Evolutionary conservation across 257 asterid species (phyloP).

Genomic region (Penstemon eatonii): DNA sequence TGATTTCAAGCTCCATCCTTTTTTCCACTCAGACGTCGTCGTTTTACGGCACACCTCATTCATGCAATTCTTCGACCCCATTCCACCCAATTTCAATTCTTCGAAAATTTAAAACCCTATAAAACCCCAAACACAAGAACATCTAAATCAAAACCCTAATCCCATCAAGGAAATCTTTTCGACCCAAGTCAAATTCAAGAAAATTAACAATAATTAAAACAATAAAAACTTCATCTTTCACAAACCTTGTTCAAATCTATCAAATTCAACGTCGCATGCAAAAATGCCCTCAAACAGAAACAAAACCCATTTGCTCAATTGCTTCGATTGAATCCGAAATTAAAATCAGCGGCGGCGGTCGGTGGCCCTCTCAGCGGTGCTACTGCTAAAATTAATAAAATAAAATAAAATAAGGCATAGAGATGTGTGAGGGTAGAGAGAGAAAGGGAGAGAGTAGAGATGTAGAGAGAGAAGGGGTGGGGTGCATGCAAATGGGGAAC

Average conservation of each 20-base stretch:
- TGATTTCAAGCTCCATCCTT: constrained; percentile 90
- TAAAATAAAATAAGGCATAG: constrained; percentile 25
- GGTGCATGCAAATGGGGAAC: constrained; percentile 59
- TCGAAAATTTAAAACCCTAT: constrained; percentile 4
- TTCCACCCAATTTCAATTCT: constrained; percentile 38
- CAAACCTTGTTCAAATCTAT: constrained; percentile 44
- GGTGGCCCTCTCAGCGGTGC: neutral
- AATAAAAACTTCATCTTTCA: constrained; percentile 18
- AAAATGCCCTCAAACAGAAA: constrained; percentile 28
- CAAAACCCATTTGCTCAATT: constrained; percentile 34
- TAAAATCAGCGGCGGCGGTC: neutral
- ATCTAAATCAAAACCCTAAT: constrained; percentile 46
- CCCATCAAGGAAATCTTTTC: constrained; percentile 22
- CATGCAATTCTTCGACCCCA: constrained; percentile 93
- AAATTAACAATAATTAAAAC: constrained; percentile 13
- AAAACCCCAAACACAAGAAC: constrained; percentile 12
- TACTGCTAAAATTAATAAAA: constrained; percentile 22
- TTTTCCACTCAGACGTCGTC: constrained; percentile 86
- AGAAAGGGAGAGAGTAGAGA: constrained; percentile 27
- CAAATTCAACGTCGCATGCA: constrained; percentile 63
- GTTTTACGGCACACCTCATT: constrained; percentile 73
- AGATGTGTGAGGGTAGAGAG: constrained; percentile 35
- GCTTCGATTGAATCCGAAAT: constrained; percentile 31
- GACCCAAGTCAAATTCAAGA: constrained; percentile 47
- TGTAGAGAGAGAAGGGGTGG: constrained; percentile 36